Base-by-base conservation (phyloP, 148 eudicot species). In the Vaccinium myrtillus region DNA sequence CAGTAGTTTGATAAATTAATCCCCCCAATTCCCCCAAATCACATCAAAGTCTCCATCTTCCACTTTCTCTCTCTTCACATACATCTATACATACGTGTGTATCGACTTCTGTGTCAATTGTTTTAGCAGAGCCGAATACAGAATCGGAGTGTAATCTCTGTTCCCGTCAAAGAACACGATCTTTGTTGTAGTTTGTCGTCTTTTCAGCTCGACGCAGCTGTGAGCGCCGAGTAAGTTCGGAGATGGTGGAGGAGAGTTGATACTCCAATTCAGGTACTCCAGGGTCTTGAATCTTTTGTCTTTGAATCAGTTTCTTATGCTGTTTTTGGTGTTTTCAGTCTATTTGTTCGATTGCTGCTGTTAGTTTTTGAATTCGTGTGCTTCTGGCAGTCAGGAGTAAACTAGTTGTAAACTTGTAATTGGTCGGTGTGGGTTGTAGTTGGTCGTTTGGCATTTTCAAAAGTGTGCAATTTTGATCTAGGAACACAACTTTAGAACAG, bases 241-340 rank as follows among this genome's bases (percentile, higher is more conserved):
- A 54, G 81, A 53, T 5, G 65, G 53, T 14, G 15, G 56, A 49
- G 27, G 81, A 53, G 81, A 14, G 81, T 55, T 54, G n/a, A 2
- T 36, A 36, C 75, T 65, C 65, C 83, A 81, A 81, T 63, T 81
- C 59, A 63, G 75, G 83, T 80, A 11, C 32, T 59, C 82, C 73
- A 39, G 14, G 56, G 59, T 69, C 77, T 82, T 18, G 51, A 67
- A 10, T 51, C 11, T 79, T 48, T 32, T 9, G 23, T 49, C 23
- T 14, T 23, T 55, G 58, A n/a, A 48, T 77, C 11, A 50, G 25
- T 58, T 59, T n/a, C 73, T 5, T 67, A 5, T 27, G 58, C 49
- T 56, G 14, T 25, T 13, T 25, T 78, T 78, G 48, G 54, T 78
- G 23, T 6, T 27, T 78, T 16, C 15, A 2, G 6, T 27, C 13